Conservation (phyloP, 768 basidiomycete genomes). For the Infundibulicybe gibba region DNA sequence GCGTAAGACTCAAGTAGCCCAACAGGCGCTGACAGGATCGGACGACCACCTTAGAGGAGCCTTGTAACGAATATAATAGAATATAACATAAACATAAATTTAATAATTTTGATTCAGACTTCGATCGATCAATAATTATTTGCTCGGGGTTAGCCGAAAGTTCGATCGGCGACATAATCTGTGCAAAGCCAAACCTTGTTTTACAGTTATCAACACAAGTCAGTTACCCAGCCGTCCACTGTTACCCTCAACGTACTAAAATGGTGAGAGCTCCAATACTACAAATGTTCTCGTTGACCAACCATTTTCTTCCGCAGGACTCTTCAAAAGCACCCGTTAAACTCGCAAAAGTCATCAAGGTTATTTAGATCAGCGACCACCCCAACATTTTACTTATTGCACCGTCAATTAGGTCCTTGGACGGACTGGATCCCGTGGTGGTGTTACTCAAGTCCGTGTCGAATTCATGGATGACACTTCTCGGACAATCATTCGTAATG, state of each 20-base stretch:
- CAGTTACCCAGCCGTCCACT: constrained; percentile 4
- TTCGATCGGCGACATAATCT: constrained; percentile 12
- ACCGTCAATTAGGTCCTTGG: constrained; percentile 76
- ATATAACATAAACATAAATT: not conserved
- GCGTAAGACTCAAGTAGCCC: no score
- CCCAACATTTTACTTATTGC: not conserved
- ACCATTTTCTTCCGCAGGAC: constrained; percentile 43
- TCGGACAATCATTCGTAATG: constrained; percentile 97
- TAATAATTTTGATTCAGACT: not conserved
- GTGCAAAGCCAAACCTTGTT: constrained; percentile 13
- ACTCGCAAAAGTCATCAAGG: constrained; percentile 97
- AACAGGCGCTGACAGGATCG: no score
- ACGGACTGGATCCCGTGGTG: constrained; percentile 97
- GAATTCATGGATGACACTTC: constrained; percentile 98
- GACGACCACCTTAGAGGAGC: no score
- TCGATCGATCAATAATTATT: not conserved
- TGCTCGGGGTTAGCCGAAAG: constrained; percentile 1
- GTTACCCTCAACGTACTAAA: constrained; percentile 6
- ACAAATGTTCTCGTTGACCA: constrained; percentile 3
- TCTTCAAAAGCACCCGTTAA: constrained; percentile 91
- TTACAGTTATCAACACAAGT: constrained; percentile 14
- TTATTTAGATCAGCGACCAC: constrained; percentile 21
- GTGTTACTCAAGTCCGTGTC: constrained; percentile 98
- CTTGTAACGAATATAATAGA: no score
- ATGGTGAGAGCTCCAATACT: constrained; percentile 25